Evolutionary conservation across 2,329 filamentous ascomycete species (phyloP), one percentile per base, ranked within the genome.

Genomic region (Penicillium verrucosum): DNA sequence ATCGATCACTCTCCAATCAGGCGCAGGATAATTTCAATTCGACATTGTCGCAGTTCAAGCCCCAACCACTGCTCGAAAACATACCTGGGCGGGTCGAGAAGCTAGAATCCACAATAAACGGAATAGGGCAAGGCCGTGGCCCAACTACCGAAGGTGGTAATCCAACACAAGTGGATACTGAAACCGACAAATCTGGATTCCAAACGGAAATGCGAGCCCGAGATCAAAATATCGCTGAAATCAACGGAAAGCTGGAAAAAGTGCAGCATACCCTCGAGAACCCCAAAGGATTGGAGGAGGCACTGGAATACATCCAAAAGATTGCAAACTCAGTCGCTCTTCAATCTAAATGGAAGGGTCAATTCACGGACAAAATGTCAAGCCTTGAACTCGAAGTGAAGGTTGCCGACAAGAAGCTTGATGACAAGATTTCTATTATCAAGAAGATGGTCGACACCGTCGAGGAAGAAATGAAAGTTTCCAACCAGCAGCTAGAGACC

Each of bases 51-150:
- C 41, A 45, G 9, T 27, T 16, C 14, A 40, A 46, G 34, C 10
- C 27, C n/a, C 25, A 52, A 7, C 23, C 41, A 14, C 27, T 27
- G 12, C 16, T 44, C 47, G 25, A 58, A 37, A 21, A 34, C 5
- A 44, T 42, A 8, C 34, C n/a, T 25, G 61, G 63, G n/a, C 61
- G 30, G 29, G 29, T 65, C 8, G 41, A 48, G 3, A 57, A 60
- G n/a, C 40, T 71, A 21, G 58, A 70, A 42, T 51, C 47, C 11
- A 58, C 64, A 9, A 30, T 65, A 8, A 27, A 42, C 21, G 40
- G 47, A 18, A 36, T 55, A 2, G 47, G 56, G n/a, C 11, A 50
- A 42, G 9, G 21, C 14, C 21, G 9, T 23, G 12, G 9, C 12
- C 23, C 16, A 36, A 34, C 38, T 8, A 8, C 5, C 23, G 3